These are phyloP conservation scores for Debaryomyces udenii DNA, from an alignment of 1,139 yeast genomes.

Conservation along the genomic window DNA sequence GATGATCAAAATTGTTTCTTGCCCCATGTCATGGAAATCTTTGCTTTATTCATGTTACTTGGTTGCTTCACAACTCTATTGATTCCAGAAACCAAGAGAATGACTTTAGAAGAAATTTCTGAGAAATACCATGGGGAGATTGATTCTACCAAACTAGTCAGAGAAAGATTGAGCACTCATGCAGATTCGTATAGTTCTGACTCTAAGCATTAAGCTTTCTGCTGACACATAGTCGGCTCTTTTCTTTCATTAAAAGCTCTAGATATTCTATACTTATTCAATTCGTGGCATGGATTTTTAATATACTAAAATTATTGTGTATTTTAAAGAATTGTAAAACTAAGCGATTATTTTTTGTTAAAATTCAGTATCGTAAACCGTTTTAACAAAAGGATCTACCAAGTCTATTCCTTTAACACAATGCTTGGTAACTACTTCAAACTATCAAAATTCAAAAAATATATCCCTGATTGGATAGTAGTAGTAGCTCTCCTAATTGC, in stretches of 20 bases:
- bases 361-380: too few relatives aligned
- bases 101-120: slow-evolving; percentile 78
- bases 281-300: not conserved
- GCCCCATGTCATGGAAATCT: slow-evolving; percentile 90
- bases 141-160: slow-evolving; percentile 47
- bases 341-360: too few relatives aligned
- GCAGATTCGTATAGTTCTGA: slow-evolving; percentile 36
- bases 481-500: slow-evolving; percentile 29
- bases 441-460: slow-evolving; percentile 18
- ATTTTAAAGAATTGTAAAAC: not conserved
- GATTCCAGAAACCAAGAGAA: slow-evolving; percentile 89
- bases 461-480: slow-evolving; percentile 39
- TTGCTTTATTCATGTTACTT: slow-evolving; percentile 84
- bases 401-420: not conserved
- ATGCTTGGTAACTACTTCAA: slow-evolving; percentile 10
- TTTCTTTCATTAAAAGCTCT: not conserved
- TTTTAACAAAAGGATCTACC: too few relatives aligned
- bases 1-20: slow-evolving; percentile 70
- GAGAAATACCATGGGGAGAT: slow-evolving; percentile 81
- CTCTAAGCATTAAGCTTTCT: slow-evolving; percentile 15
- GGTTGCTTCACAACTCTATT: slow-evolving; percentile 68
- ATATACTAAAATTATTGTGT: not conserved
- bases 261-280: not conserved
- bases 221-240: too few relatives aligned
- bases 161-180: slow-evolving; percentile 37